Evolutionary conservation across 2,329 filamentous ascomycete species (phyloP).

Genomic region (Curvularia verruculosa): DNA sequence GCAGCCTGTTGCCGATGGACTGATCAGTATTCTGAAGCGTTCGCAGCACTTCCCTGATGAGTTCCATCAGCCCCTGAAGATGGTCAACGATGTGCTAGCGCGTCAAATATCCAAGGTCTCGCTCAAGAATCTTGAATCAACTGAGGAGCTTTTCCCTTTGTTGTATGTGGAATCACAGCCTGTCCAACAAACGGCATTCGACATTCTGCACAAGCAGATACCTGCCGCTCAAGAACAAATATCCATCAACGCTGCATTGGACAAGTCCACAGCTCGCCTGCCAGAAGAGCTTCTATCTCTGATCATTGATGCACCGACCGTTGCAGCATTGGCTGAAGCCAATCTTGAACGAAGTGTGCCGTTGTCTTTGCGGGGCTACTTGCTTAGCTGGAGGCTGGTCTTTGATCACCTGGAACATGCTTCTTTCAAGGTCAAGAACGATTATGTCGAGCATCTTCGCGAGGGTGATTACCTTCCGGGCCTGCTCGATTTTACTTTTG

Average conservation of each 20-base stretch:
- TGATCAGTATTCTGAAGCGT: conserved; percentile 68
- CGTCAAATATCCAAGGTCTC: conserved; percentile 71
- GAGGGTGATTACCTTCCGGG: conserved; percentile 70
- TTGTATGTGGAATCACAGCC: conserved; percentile 75
- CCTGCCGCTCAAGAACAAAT: conserved; percentile 79
- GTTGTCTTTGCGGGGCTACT: conserved; percentile 73
- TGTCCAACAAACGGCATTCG: conserved; percentile 81
- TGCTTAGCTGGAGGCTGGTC: conserved; percentile 86
- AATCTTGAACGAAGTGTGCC: conserved; percentile 71
- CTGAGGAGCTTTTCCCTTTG: conserved; percentile 74
- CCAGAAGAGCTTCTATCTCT: conserved; percentile 86
- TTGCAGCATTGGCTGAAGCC: conserved; percentile 70
- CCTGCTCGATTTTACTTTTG: conserved; percentile 79
- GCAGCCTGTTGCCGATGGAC: conserved; percentile 60
- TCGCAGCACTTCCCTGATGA: conserved; percentile 58
- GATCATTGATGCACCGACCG: conserved; percentile 76
- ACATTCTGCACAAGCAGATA: conserved; percentile 79
- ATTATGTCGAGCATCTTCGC: conserved; percentile 82
- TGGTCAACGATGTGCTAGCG: conserved; percentile 76
- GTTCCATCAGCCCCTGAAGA: conserved; percentile 70
- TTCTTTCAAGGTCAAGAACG: conserved; percentile 79
- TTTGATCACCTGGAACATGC: conserved; percentile 84
- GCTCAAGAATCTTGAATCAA: conserved; percentile 65
- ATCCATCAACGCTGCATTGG: conserved; percentile 75
- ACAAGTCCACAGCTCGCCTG: conserved; percentile 73